Percentiles rank a stretch among this genome's conserved stretches.
phyloP scores from a whole-genome alignment of 169 alveolate genomes.

The Ichthyophthirius multifiliis region DNA sequence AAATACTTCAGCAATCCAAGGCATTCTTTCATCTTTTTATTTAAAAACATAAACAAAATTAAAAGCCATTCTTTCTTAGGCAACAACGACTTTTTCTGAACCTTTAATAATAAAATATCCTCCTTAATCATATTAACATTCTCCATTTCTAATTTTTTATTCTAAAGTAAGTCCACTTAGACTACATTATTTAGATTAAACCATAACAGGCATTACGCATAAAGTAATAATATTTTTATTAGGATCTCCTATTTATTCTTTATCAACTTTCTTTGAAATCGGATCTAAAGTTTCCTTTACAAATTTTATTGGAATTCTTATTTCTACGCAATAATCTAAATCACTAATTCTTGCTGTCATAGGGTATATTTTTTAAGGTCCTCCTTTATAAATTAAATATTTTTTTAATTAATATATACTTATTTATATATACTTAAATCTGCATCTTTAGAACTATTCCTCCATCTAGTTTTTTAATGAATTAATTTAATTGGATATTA shows the following conservation, averaged over 20 bases:
- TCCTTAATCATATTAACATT: constrained; percentile 98
- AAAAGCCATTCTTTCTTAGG: constrained; percentile 99
- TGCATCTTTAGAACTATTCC: neutral
- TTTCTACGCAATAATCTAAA: constrained; percentile 47
- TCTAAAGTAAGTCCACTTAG: constrained; percentile 26
- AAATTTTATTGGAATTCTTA: constrained; percentile 11
- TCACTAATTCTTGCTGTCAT: constrained; percentile 65
- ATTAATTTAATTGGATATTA: neutral
- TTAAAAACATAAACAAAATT: constrained; percentile 98
- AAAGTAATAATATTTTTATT: constrained; percentile 45
- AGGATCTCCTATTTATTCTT: constrained; percentile 55
- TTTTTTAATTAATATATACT: neutral
- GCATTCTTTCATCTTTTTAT: constrained; percentile 93
- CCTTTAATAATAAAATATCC: constrained; percentile 99
- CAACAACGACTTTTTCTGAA: constrained; percentile 98
- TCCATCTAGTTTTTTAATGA: neutral
- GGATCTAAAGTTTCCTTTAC: constrained; percentile 75
- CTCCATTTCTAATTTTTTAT: constrained; percentile 75
- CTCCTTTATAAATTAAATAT: neutral
- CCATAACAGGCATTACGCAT: constrained; percentile 88
- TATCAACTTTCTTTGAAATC: constrained; percentile 60
- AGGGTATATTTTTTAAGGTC: constrained; percentile 46
- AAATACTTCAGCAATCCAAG: constrained; percentile 96
- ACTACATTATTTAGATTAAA: constrained; percentile 20
- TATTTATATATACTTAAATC: neutral